phyloP scores from a whole-genome alignment of 352 stramenopile species.

The Globisporangium splendens region DNA sequence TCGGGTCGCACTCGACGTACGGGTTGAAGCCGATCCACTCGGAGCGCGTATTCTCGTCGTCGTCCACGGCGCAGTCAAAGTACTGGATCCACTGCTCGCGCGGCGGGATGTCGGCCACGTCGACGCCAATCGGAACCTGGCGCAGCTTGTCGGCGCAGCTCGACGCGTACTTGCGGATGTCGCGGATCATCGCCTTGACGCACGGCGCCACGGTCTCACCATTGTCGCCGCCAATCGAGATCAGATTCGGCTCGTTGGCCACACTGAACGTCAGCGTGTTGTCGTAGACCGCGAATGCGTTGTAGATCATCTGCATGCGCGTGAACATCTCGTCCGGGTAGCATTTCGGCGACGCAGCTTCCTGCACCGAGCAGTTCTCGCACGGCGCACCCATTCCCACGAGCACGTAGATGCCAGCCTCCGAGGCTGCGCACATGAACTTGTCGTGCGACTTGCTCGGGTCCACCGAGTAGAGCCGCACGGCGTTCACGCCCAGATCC shows the following conservation, averaged over 20 bases:
- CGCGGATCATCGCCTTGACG: conserved; percentile 67
- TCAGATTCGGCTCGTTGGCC: conserved; percentile 67
- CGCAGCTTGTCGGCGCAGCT: conserved; percentile 39
- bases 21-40: conserved; percentile 47
- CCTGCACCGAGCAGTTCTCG: conserved; percentile 45
- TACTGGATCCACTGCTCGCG: conserved; percentile 65
- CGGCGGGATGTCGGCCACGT: conserved; percentile 66
- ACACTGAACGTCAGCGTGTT: conserved; percentile 68
- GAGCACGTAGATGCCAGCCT: conserved; percentile 71
- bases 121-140: conserved; percentile 64
- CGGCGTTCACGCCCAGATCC: conserved; percentile 57
- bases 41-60: conserved; percentile 45
- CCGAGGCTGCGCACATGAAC: conserved; percentile 68
- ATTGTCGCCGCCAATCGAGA: conserved; percentile 29
- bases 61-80: conserved; percentile 57
- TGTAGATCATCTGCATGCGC: conserved; percentile 64
- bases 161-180: conserved; percentile 45
- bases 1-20: conserved; percentile 66
- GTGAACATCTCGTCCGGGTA: conserved; percentile 51
- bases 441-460: conserved; percentile 62
- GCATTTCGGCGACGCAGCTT: conserved; percentile 37
- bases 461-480: conserved; percentile 67
- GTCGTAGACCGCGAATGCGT: conserved; percentile 69
- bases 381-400: conserved; percentile 50
- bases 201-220: conserved; percentile 52